Evolutionary conservation across 139 green algal genomes (phyloP).

Genomic region (Astrephomene gubernaculifera): DNA sequence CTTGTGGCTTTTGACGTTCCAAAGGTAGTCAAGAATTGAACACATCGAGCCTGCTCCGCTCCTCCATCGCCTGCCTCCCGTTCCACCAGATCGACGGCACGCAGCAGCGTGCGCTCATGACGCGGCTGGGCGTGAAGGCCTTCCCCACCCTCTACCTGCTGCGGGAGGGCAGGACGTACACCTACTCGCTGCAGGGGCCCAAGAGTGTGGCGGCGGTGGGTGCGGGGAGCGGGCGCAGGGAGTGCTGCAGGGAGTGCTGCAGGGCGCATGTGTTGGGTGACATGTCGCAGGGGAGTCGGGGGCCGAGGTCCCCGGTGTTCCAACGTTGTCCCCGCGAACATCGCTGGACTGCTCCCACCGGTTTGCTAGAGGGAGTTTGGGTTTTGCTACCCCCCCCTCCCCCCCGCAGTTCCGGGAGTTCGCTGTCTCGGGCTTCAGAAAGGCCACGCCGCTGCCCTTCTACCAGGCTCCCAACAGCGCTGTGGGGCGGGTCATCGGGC

Average conservation of each 20-base stretch:
- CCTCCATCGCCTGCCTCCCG: background rate
- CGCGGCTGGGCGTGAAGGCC: slow-evolving; percentile 44
- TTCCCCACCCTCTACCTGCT: slow-evolving; percentile 59
- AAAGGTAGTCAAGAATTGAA: background rate
- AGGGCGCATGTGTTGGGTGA: background rate
- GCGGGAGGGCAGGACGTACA: slow-evolving; percentile 48
- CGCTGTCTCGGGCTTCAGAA: slow-evolving; percentile 30
- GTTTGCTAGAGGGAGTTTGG: background rate
- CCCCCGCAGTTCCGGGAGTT: slow-evolving; percentile 49
- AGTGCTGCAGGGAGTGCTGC: background rate
- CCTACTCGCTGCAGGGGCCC: slow-evolving; percentile 46
- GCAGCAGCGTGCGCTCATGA: slow-evolving; percentile 47
- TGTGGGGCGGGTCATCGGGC: slow-evolving; percentile 41
- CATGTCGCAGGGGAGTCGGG: background rate
- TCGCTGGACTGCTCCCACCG: background rate
- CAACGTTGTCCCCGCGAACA: background rate
- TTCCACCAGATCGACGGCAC: slow-evolving; percentile 52
- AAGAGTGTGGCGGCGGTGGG: slow-evolving; percentile 18
- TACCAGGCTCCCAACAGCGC: slow-evolving; percentile 49
- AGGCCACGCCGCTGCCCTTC: slow-evolving; percentile 39
- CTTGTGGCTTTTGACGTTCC: background rate
- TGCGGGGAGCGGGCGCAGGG: background rate
- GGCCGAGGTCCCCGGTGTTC: background rate
- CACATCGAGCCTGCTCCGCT: background rate
- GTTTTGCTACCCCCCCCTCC: background rate